Percentiles rank a stretch among this genome's conserved stretches.
Evolutionary conservation across 2,329 filamentous ascomycete genomes (phyloP).

Genomic region (Endoconidiophora polonica): DNA sequence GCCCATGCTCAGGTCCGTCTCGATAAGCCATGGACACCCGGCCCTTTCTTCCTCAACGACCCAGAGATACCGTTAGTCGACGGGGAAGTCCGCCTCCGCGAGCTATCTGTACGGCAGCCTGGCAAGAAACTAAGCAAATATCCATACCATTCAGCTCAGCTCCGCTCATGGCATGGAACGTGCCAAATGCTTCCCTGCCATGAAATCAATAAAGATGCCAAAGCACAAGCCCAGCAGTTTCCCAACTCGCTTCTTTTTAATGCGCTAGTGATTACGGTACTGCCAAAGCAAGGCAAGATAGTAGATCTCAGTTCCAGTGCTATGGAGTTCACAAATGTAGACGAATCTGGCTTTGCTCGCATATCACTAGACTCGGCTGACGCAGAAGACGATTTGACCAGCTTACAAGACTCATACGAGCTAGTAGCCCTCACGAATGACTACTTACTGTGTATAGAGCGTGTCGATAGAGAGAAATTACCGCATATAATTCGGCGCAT

Average conservation of each 20-base stretch:
- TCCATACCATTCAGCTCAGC: background rate
- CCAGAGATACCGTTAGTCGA: background rate
- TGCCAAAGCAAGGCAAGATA: background rate
- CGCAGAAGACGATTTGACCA: background rate
- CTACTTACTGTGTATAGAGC: background rate
- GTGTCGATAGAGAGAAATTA: background rate
- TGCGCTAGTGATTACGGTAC: background rate
- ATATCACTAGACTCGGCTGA: background rate
- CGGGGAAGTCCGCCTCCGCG: background rate
- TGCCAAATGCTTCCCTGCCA: background rate
- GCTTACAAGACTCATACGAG: background rate
- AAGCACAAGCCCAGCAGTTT: background rate
- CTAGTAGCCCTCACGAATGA: background rate
- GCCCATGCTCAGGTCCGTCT: background rate
- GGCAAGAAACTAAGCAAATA: background rate
- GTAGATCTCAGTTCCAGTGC: background rate
- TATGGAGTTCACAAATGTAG: background rate
- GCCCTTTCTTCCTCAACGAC: background rate
- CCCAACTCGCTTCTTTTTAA: background rate
- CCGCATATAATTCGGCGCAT: background rate
- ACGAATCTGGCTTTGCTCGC: background rate
- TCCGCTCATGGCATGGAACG: background rate
- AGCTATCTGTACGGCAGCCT: background rate
- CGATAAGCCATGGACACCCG: background rate
- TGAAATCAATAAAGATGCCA: background rate